Conservation (phyloP, 2,329 filamentous ascomycete genomes). For the Ceratocystis albifundus region DNA sequence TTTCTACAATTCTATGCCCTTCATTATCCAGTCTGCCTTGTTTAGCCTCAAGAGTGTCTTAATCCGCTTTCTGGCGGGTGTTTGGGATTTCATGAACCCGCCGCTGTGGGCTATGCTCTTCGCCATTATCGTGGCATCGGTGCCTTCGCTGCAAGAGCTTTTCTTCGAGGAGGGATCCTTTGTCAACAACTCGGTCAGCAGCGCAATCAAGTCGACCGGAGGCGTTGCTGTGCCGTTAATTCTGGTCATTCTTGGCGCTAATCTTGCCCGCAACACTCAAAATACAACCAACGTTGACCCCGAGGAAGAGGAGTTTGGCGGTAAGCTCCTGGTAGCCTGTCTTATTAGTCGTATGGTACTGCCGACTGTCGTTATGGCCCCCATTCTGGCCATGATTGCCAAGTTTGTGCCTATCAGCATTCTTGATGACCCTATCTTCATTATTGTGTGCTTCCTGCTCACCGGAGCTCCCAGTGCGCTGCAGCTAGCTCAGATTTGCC, state of each 20-base stretch:
- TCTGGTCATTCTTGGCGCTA: constrained; percentile 86
- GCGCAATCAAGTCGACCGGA: constrained; percentile 72
- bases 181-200: constrained; percentile 82
- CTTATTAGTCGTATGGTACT: constrained; percentile 84
- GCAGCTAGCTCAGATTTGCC: constrained; percentile 94
- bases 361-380: constrained; percentile 84
- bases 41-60: not conserved
- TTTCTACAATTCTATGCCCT: not conserved
- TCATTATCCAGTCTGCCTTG: not conserved
- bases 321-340: constrained; percentile 72
- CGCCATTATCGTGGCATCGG: constrained; percentile 80
- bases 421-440: constrained; percentile 92
- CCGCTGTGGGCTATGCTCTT: constrained; percentile 93
- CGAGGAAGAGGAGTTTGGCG: constrained; percentile 58
- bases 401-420: constrained; percentile 91
- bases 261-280: constrained; percentile 83
- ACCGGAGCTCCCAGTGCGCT: constrained; percentile 87
- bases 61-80: constrained; percentile 45
- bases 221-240: constrained; percentile 91
- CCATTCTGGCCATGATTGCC: constrained; percentile 71
- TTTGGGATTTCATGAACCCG: constrained; percentile 96
- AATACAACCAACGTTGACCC: constrained; percentile 53
- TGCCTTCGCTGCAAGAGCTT: constrained; percentile 66
- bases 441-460: constrained; percentile 94
- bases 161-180: constrained; percentile 89